Base-by-base conservation (phyloP, 2,329 filamentous ascomycete species). In the Fusarium robinianum region DNA sequence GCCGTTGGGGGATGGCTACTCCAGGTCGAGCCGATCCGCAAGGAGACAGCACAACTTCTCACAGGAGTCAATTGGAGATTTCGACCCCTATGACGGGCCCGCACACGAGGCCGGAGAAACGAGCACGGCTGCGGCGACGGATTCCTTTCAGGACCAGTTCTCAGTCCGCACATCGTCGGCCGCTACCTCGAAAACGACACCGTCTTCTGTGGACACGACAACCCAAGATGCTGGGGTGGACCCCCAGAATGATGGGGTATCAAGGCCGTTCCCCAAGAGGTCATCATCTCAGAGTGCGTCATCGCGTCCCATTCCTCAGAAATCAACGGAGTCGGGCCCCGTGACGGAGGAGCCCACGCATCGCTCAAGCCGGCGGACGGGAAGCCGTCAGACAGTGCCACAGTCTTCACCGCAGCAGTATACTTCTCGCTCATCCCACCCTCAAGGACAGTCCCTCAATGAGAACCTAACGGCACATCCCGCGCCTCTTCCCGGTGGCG, bases 401-500 rank as follows among this genome's bases (percentile, higher is more conserved):
- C 61, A 61, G 46, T 31, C 51, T 10, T 41, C 57, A 19, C 49
- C 53, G 26, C 59, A 62, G 12, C 58, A 65, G 22, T 54, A 63
- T 34, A 61, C 55, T 16, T 58, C 64, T 14, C 58, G 60, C 6
- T 58, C 59, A 10, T 57, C 54, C 17, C 55, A 61, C 25, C 57
- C 57, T 10, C 59, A 62, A 44, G 55, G 55, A 9, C 59, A 62
- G 38, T 54, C 63, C 3, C 30, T 64, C 14, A 62, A 45, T 24
- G 63, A 67, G n/a, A 62, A 59, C 18, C 45, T 64, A 8, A 53
- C 62, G 4, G 58, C 65, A 10, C 64, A 54, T 17, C 81, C 86
- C 4, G 82, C 88, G n/a, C 75, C 82, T 18, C 69, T 92, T 3
- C 84, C 87, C 15, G 86, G 86, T 9, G 84, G 83, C 41, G 81